Evolutionary conservation across 805 yeast species (phyloP), one percentile per base, ranked within the genome.

Genomic region (Kurtzmaniella cleridarum): DNA sequence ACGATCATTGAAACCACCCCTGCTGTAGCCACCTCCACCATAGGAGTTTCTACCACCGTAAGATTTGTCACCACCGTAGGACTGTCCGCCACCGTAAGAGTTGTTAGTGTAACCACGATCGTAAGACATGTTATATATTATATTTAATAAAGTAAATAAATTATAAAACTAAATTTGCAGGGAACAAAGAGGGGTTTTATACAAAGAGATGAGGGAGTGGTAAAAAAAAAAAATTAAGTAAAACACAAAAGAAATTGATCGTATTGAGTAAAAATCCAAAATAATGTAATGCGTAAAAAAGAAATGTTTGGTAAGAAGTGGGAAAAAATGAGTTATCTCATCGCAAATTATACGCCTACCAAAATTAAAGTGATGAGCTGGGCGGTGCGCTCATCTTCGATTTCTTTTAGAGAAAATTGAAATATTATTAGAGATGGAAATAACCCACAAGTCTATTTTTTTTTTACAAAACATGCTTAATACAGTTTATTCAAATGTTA

Each of bases 21-120:
- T 53, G 30, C 66, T 59, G 23, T 65, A 64, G 41, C 64, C 57
- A 34, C 62, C 55, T 14, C 67, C 62, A 30, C 68, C 56, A 34
- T 66, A 59, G 39, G 64, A 46, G 39, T 38, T 31, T 33, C 54
- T 52, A 30, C 53, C 52, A 32, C 46, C 43, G 45, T 47, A 40
- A 27, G 55, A 51, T 36, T 62, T 56, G 32, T 69, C 64, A 42
- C 67, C 60, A 41, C 66, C 63, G 49, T 62, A 60, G 48, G 64
- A 53, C 43, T 49, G 45, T 36, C 51, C 44, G 34, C 54, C 49
- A 16, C 53, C 45, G 49, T 46, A 41, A 20, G 65, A 49, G 39
- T 56, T 54, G 45, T 48, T 47, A 18, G 39, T 36, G 41, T 44
- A 43, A 32, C 51, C 49, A 31, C 47, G 44, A 37, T 40, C 36